Conservation (phyloP, 2,329 filamentous ascomycete genomes). For the Geosmithia putterillii region DNA sequence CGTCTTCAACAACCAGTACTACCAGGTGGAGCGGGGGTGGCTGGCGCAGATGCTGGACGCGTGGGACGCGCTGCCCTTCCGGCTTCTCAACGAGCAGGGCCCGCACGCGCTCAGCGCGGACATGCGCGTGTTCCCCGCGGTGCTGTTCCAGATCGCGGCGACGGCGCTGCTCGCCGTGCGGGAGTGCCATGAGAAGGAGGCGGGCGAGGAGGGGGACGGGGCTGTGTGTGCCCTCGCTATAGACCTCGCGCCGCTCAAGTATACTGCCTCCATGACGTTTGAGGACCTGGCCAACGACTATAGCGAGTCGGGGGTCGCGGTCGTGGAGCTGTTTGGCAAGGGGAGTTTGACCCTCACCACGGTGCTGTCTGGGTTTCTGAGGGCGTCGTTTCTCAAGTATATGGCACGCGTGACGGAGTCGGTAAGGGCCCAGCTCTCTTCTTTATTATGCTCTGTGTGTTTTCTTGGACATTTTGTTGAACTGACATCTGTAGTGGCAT, state of each 20-base stretch:
- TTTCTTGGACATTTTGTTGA: neutral
- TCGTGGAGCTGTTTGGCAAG: slow-evolving; percentile 44
- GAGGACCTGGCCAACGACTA: slow-evolving; percentile 49
- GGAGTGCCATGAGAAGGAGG: slow-evolving; percentile 22
- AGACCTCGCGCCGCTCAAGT: slow-evolving; percentile 43
- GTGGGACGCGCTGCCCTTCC: slow-evolving; percentile 43
- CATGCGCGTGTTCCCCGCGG: slow-evolving; percentile 43
- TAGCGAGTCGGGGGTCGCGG: slow-evolving; percentile 42
- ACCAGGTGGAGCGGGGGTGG: slow-evolving; percentile 37
- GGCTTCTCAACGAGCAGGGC: slow-evolving; percentile 32
- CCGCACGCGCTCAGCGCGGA: slow-evolving; percentile 37
- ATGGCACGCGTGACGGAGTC: slow-evolving; percentile 45
- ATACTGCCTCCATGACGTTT: slow-evolving; percentile 45
- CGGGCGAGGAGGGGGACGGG: neutral
- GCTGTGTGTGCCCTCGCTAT: slow-evolving; percentile 6
- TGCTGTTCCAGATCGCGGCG: slow-evolving; percentile 47
- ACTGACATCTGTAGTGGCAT: slow-evolving; percentile 31
- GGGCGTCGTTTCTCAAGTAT: slow-evolving; percentile 45
- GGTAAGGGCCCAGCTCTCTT: slow-evolving; percentile 15
- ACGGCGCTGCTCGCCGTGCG: slow-evolving; percentile 40
- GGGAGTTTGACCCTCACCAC: slow-evolving; percentile 41
- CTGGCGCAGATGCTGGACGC: slow-evolving; percentile 37
- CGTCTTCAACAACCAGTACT: slow-evolving; percentile 50
- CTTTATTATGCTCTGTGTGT: neutral
- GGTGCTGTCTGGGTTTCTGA: slow-evolving; percentile 44